Conservation (phyloP, 164 flowering plant genomes). For the Umbellularia californica region DNA sequence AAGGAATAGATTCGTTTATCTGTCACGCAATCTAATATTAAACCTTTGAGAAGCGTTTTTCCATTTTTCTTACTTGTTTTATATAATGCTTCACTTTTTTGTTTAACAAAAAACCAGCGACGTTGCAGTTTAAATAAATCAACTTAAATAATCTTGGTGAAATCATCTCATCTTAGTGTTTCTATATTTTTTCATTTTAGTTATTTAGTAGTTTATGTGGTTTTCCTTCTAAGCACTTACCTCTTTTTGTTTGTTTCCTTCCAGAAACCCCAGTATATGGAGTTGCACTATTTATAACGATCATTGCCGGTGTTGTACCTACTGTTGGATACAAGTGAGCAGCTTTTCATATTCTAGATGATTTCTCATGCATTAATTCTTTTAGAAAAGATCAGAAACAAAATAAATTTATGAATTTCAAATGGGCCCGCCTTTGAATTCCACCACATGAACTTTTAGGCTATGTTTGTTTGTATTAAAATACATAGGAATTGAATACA, state of each 20-base stretch:
- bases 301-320: slow-evolving; percentile 68
- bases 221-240: slow-evolving; percentile 3
- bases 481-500: no score
- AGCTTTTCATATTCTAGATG: no score
- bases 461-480: no score
- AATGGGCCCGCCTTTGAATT: no score
- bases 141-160: not conserved
- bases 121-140: not conserved
- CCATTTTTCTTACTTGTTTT: no score
- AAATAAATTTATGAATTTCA: no score
- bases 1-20: no score
- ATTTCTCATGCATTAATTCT: no score
- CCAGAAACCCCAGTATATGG: slow-evolving; percentile 56
- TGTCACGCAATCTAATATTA: not conserved
- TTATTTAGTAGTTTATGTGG: not conserved
- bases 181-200: not conserved
- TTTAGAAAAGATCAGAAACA: no score
- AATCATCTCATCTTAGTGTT: not conserved
- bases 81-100: no score
- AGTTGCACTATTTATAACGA: slow-evolving; percentile 53
- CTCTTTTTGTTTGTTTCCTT: not conserved
- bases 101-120: no score
- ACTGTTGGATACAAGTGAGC: slow-evolving; percentile 73
- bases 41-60: not conserved
- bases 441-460: no score